These are phyloP conservation scores for Haplosporangium sp. DNA, from an alignment of 371 early-diverging fungal genomes.

Conservation along the genomic window DNA sequence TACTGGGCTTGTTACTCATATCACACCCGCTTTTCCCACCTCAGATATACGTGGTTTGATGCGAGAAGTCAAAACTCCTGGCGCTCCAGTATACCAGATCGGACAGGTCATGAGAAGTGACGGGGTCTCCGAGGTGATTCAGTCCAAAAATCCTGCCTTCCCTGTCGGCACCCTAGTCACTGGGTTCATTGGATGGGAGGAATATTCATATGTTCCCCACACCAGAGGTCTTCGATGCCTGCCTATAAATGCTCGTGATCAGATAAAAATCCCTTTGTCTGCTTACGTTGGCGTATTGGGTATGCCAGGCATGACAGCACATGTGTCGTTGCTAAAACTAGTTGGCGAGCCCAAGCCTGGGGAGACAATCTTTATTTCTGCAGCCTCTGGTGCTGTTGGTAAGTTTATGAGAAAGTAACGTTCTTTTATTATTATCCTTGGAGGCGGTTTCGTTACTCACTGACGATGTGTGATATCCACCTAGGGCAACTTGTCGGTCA, in stretches of 20 bases:
- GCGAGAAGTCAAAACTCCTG: neutral
- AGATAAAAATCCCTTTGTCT: conserved; percentile 55
- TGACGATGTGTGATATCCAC: too few species aligned
- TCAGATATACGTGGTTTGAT: neutral
- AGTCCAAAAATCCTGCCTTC: conserved; percentile 16
- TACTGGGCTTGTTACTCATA: neutral
- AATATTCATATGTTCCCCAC: conserved; percentile 8
- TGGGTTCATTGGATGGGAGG: conserved; percentile 6
- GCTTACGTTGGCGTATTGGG: conserved; percentile 63
- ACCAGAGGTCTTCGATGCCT: neutral
- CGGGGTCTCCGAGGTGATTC: conserved; percentile 26
- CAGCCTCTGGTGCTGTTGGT: conserved; percentile 71
- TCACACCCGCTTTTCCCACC: too few species aligned
- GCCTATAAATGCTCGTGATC: conserved; percentile 4
- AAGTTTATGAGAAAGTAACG: too few species aligned
- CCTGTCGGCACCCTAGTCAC: conserved; percentile 30
- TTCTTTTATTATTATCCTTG: neutral
- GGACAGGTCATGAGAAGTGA: conserved; percentile 7
- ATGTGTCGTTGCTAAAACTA: conserved; percentile 33
- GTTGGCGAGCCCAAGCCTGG: conserved; percentile 66
- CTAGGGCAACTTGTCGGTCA: conserved; percentile 66
- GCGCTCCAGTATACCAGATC: conserved; percentile 41
- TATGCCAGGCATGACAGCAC: conserved; percentile 62
- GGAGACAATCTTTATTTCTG: conserved; percentile 70
- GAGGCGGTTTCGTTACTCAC: neutral